Base-by-base conservation (phyloP, 2,329 filamentous ascomycete species). In the Iodosphaeria phyllophila region DNA sequence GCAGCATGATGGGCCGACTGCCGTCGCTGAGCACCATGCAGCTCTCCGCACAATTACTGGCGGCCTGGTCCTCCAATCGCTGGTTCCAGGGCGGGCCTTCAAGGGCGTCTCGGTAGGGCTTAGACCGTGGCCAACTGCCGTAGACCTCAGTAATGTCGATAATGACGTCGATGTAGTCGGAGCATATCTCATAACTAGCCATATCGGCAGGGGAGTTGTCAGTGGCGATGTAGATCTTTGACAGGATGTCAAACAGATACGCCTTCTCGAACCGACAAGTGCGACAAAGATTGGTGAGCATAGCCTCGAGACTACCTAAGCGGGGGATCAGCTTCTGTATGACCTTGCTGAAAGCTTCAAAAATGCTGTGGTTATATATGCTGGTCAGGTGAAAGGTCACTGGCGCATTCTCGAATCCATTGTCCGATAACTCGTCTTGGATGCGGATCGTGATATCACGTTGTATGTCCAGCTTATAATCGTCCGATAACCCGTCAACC, bases 341-440 rank as follows among this genome's bases (percentile, higher is more conserved):
- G 33, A 98, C 86, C 50, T 93, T 93, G 56, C 76, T 86, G 47
- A 98, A 93, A 24, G 89, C 89, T 51, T 98, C 89, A 46, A 95
- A 98, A 43, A 92, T 92, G 40, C 78, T 91, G 52, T 93, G 86
- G 48, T 98, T 89, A 59, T 95, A 98, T 47, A 98, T 98, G 44
- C 78, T 91, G 9, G 89, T 98, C 29, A 92, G 71, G 47, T 98
- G 86, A 52, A 92, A 98, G 30, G 77, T 84, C 34, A 98, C 79
- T 1, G 82, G 80, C 2, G 83, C 80, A 43, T 92, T 92, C 44
- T 92, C 86, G 44, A 92, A 80, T 8, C 84, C 86, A 31, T 82
- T 70, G 46, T 98, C 89, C 8, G 76, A 86, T 16, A 98, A 68
- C 47, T 98, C 89, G 46, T 98, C 89, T 41, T 92, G 83, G 33